A percentile compares a stretch with the other conserved stretches of the same genome.
phyloP scores from a whole-genome alignment of 164 flowering plant species.

The Liriodendron chinense region DNA sequence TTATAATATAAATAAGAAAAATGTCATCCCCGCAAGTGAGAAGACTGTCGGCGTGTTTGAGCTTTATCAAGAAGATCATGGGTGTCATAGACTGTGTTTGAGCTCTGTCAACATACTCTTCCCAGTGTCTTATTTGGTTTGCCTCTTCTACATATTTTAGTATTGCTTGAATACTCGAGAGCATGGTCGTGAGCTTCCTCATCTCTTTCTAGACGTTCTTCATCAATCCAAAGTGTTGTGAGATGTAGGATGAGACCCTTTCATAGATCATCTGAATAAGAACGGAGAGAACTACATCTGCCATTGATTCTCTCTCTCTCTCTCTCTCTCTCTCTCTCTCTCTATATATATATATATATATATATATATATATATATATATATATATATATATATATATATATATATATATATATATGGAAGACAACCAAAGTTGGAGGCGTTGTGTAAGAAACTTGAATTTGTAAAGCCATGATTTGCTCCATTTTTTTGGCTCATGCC shows the following conservation, averaged over 20 bases:
- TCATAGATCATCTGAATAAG: not conserved
- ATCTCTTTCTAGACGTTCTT: not conserved
- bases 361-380: too few relatives aligned
- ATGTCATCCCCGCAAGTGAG: not conserved
- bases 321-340: too few relatives aligned
- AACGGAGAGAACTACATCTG: not conserved
- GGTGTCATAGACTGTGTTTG: not conserved
- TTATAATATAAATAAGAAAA: not conserved
- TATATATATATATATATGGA: too few relatives aligned
- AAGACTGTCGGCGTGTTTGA: not conserved
- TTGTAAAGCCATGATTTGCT: too few relatives aligned
- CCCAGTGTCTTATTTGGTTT: not conserved
- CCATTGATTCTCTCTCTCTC: not conserved
- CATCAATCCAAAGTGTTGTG: not conserved
- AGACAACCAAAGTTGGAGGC: too few relatives aligned
- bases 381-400: too few relatives aligned
- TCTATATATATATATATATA: too few relatives aligned
- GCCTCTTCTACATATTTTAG: not conserved
- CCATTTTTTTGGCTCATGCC: too few relatives aligned
- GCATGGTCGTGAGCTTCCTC: not conserved
- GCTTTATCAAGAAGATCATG: slow-evolving; percentile 1
- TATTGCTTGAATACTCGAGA: not conserved
- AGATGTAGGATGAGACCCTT: not conserved
- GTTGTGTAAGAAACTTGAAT: too few relatives aligned
- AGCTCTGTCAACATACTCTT: not conserved